Conservation (phyloP, 805 yeast genomes). For the Candida loeiensis region DNA sequence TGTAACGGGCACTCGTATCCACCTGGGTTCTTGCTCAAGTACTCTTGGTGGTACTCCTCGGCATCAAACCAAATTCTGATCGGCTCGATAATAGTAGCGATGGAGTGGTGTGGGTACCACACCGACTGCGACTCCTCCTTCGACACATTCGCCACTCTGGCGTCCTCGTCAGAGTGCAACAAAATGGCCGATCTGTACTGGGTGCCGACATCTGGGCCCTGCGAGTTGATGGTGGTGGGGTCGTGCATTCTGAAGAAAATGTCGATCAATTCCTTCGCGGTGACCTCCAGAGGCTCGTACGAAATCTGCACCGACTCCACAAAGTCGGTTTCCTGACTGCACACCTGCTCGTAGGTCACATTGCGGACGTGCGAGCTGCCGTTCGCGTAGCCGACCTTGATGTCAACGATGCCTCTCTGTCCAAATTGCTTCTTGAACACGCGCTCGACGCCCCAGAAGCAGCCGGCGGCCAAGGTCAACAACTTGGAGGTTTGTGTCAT, state of each 20-base stretch:
- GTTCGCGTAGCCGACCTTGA: conserved; percentile 88
- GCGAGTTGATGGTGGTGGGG: conserved; percentile 79
- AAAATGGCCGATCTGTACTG: conserved; percentile 88
- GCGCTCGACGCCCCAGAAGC: conserved; percentile 90
- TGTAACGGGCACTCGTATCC: conserved; percentile 94
- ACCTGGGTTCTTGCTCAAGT: conserved; percentile 71
- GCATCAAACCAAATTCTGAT: conserved; percentile 80
- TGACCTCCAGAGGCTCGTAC: conserved; percentile 66
- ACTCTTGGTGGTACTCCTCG: conserved; percentile 90
- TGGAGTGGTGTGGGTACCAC: conserved; percentile 69
- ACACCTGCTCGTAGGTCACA: conserved; percentile 61
- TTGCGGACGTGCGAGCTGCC: conserved; percentile 54
- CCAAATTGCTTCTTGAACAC: conserved; percentile 70
- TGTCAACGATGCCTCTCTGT: conserved; percentile 63
- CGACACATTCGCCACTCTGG: conserved; percentile 39
- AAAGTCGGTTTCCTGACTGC: conserved; percentile 66
- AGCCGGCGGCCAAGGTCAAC: conserved; percentile 52
- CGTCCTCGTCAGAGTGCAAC: conserved; percentile 54
- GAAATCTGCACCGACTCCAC: conserved; percentile 86
- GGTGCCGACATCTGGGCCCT: conserved; percentile 86
- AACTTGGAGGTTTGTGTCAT: conserved; percentile 34
- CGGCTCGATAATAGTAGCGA: conserved; percentile 69
- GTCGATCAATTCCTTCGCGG: conserved; percentile 61
- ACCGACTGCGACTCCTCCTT: conserved; percentile 58
- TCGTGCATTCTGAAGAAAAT: conserved; percentile 92